A percentile compares a stretch with the other conserved stretches of the same genome.
Evolutionary conservation across 495 filamentous ascomycete species (phyloP).

Genomic region (Delitschia confertaspora): DNA sequence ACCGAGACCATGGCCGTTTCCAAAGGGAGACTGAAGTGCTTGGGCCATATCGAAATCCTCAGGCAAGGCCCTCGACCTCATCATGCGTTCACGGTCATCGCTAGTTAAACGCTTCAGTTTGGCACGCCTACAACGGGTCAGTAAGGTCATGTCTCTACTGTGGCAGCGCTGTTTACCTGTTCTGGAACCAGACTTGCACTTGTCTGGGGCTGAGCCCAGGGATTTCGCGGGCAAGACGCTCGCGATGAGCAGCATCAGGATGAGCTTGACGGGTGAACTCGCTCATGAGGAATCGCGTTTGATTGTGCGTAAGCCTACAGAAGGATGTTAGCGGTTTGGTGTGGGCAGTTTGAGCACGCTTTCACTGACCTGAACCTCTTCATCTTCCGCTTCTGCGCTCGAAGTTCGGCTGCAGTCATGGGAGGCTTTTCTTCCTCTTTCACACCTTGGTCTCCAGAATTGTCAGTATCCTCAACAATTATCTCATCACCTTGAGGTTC

Average conservation of each 20-base stretch:
- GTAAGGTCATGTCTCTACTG: conserved; percentile 13
- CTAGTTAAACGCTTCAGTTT: conserved; percentile 91
- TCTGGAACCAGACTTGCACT: conserved; percentile 99
- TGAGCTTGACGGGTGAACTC: conserved; percentile 94
- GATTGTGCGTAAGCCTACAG: conserved; percentile 81
- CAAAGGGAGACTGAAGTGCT: conserved; percentile 69
- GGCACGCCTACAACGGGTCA: conserved; percentile 56
- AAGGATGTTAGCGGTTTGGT: not conserved
- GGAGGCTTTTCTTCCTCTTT: conserved; percentile 47
- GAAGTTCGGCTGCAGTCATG: conserved; percentile 59
- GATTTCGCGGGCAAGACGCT: conserved; percentile 83
- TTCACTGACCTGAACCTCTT: conserved; percentile 76
- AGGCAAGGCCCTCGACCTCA: conserved; percentile 84
- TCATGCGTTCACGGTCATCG: conserved; percentile 88
- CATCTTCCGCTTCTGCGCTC: conserved; percentile 84
- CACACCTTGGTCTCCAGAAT: conserved; percentile 15
- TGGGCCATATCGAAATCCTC: conserved; percentile 89
- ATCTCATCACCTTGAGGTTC: conserved; percentile 32
- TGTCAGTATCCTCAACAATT: conserved; percentile 42
- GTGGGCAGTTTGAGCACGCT: conserved; percentile 5
- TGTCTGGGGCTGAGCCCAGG: conserved; percentile 88
- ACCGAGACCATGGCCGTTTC: conserved; percentile 39
- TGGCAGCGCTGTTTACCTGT: conserved; percentile 58
- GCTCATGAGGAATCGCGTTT: conserved; percentile 94
- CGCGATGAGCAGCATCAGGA: conserved; percentile 87